Conservation (phyloP, 1,284 basidiomycete species). For the Athelia sp. region DNA sequence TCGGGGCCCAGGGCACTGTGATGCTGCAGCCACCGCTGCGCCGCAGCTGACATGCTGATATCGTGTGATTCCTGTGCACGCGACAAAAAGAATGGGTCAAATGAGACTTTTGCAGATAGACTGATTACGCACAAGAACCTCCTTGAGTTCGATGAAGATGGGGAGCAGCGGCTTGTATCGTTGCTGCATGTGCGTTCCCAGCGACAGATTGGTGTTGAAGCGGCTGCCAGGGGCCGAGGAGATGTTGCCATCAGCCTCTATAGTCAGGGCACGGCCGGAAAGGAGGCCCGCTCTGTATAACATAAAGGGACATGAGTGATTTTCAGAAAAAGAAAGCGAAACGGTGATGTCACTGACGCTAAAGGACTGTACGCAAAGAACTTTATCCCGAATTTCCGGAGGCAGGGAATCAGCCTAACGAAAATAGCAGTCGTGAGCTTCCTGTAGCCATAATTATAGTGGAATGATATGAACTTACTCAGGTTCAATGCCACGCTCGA, state of each 20-base stretch:
- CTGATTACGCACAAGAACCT: conserved; percentile 12
- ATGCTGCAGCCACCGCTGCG: conserved; percentile 27
- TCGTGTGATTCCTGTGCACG: conserved; percentile 11
- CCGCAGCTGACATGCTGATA: conserved; percentile 9
- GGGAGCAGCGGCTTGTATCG: conserved; percentile 10
- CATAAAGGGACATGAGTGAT: neutral
- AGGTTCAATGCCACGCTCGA: conserved; percentile 23
- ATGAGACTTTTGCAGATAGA: neutral
- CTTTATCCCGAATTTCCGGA: conserved; percentile 8
- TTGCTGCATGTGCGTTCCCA: conserved; percentile 8
- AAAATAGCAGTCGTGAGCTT: neutral
- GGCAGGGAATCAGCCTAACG: conserved; percentile 14
- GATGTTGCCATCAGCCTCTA: neutral
- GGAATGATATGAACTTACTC: conserved; percentile 16
- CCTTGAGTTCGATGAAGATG: conserved; percentile 4
- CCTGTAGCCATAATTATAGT: neutral
- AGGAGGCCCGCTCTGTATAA: conserved; percentile 5
- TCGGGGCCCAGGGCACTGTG: conserved; percentile 22
- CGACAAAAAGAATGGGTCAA: neutral
- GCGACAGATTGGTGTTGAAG: conserved; percentile 9
- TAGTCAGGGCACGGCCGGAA: conserved; percentile 4
- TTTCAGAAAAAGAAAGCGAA: neutral
- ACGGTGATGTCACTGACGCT: conserved; percentile 1
- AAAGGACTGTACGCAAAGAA: conserved; percentile 10
- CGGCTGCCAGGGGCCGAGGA: conserved; percentile 10